Evolutionary conservation across 371 early-diverging fungal species (phyloP), one percentile per base, ranked within the genome.

Genomic region (Actinomucor elegans): DNA sequence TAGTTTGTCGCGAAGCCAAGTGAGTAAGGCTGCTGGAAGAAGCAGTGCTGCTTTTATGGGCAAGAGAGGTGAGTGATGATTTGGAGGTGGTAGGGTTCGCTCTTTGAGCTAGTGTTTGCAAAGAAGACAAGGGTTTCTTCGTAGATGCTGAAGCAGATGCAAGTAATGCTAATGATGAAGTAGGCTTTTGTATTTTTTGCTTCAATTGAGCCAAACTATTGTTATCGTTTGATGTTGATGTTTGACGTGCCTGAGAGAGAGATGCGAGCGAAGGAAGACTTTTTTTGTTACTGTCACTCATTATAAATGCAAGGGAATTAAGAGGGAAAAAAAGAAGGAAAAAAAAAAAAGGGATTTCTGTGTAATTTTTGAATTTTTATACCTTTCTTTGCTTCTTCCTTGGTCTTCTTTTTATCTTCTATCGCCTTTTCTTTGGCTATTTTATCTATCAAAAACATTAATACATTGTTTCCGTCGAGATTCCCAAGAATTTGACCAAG

Each of bases 321-420:
- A 46, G 5, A 18, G 38, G 6, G 23, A 35, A 31, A 34, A 20
- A 26, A 5, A 36, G 18, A 31, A 35, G 32, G 42, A 47, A 51
- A 28, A 10, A 52, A 34, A 47, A 15, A 38, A 4, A 37, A 38
- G 23, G 31, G 15, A 9, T 1, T 46, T 24, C 35, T 38, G 28
- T 15, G 20, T 28, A 46, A 28, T 29, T 18, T 35, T 10, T 41
- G 27, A 5, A 45, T 15, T 27, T 37, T 20, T 24, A 51, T 60
- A 61, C 56, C 61, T 61, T 61, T 61, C 52, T 61, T 55, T n/a
- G 59, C 64, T 41, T 51, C 48, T 32, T 58, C 55, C 53, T 71
- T 58, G 20, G 50, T 64, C 58, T 72, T 69, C 52, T 66, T 60
- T 58, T 79, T 73, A 62, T 81, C 64, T 64, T 70, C 61, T 54